These are phyloP conservation scores for Pseudocercospora crystallina DNA, from an alignment of 2,329 filamentous ascomycete species.

Conservation along the genomic window DNA sequence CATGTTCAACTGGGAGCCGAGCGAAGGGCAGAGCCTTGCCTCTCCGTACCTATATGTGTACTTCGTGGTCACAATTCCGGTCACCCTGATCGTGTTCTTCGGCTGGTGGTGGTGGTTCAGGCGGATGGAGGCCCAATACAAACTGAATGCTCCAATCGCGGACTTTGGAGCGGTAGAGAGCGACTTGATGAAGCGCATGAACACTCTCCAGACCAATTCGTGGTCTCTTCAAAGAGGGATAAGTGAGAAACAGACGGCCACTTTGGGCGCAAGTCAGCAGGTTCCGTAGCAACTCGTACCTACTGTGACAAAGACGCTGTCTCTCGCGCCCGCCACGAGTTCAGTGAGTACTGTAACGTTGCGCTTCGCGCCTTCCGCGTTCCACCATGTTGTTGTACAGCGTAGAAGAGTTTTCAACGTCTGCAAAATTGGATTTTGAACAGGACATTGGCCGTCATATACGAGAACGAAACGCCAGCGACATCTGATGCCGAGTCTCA, in stretches of 20 bases:
- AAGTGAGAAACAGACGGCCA: conserved; percentile 16
- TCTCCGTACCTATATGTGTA: conserved; percentile 35
- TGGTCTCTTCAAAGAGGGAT: conserved; percentile 3
- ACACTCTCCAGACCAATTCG: conserved; percentile 28
- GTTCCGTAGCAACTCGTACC: background rate
- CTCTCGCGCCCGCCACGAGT: background rate
- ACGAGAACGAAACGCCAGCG: too few relatives aligned
- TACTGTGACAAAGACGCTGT: background rate
- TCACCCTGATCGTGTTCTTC: conserved; percentile 32
- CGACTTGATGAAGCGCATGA: conserved; percentile 31
- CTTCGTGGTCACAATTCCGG: conserved; percentile 35
- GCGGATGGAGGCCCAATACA: conserved; percentile 27
- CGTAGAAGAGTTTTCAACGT: conserved; percentile 2
- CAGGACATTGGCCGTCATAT: too few relatives aligned
- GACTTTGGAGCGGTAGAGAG: conserved; percentile 32
- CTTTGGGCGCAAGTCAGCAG: conserved; percentile 3
- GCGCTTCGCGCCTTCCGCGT: background rate
- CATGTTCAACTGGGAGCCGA: conserved; percentile 30
- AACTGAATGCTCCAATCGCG: conserved; percentile 27
- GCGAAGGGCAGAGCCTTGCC: conserved; percentile 24
- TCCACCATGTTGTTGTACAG: conserved; percentile 1
- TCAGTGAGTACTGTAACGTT: too few relatives aligned
- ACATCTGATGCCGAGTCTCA: too few relatives aligned
- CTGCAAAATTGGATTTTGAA: background rate
- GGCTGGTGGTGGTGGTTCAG: conserved; percentile 34